Conservation (phyloP, 495 filamentous ascomycete genomes). For the Niebla homalea region DNA sequence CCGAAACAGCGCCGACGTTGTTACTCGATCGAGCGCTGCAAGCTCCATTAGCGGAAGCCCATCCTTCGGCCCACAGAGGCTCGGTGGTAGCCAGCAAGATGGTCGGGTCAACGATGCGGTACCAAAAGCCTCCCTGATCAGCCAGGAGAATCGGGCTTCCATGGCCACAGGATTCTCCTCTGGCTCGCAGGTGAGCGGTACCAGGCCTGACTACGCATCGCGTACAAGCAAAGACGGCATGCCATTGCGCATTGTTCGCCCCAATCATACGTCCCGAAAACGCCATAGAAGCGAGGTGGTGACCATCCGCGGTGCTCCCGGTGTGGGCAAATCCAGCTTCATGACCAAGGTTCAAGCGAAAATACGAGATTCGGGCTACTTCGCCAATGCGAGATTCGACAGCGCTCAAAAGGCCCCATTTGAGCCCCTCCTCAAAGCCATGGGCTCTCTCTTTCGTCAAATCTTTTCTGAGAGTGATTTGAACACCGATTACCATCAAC, state of each 20-base stretch:
- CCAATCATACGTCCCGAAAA: slow-evolving; percentile 44
- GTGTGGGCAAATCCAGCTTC: slow-evolving; percentile 73
- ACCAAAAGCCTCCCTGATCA: not conserved
- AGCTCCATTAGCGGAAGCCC: slow-evolving; percentile 31
- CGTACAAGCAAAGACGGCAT: not conserved
- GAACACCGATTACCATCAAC: slow-evolving; percentile 66
- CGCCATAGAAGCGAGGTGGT: slow-evolving; percentile 66
- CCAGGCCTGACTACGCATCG: slow-evolving; percentile 2
- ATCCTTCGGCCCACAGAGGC: slow-evolving; percentile 19
- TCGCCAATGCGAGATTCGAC: slow-evolving; percentile 75
- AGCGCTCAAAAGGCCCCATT: slow-evolving; percentile 68
- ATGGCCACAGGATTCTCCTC: slow-evolving; percentile 14
- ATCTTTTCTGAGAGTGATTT: slow-evolving; percentile 85
- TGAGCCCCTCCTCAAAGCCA: slow-evolving; percentile 63
- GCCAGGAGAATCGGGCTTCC: not conserved
- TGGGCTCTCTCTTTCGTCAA: slow-evolving; percentile 76
- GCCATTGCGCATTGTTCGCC: slow-evolving; percentile 27
- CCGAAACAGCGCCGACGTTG: slow-evolving; percentile 28
- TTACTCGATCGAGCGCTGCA: slow-evolving; percentile 34
- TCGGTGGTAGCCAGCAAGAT: slow-evolving; percentile 19
- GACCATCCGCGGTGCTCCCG: slow-evolving; percentile 59
- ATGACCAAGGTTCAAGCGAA: slow-evolving; percentile 62
- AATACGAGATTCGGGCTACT: slow-evolving; percentile 64
- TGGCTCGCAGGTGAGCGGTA: slow-evolving; percentile 5
- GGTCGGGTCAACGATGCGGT: not conserved